Evolutionary conservation across 495 filamentous ascomycete genomes (phyloP), one percentile per base, ranked within the genome.

Genomic region (Evernia prunastri): DNA sequence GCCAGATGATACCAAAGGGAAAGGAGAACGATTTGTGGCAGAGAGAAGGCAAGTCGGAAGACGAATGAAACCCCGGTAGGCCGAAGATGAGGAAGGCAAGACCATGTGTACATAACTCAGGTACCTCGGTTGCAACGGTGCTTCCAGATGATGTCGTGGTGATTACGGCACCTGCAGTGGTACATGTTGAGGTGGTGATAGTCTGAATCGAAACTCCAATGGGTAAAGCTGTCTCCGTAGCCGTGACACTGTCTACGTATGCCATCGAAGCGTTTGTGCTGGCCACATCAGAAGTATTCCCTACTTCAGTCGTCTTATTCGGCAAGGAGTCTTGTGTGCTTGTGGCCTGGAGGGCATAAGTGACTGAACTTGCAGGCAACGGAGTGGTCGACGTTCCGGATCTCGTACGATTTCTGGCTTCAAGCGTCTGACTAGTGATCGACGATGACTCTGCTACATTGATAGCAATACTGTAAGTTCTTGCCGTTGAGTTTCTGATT

Each of bases 41-140:
- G 27, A 60, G 58, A 11, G 58, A 40, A 4, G 58, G 33, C 15
- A 15, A 20, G 36, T 35, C 18, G 25, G 58, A 45, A 45, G 25
- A 31, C 12, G n/a, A 27, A 27, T 15, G 29, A 37, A 45, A 15
- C n/a, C 37, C 36, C 17, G 36, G 36, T 17, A 60, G 25, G 10
- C 58, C 58, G 39, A 60, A 60, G 20, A 60, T 42, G 23, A 60
- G 58, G 25, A 60, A 60, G 45, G 37, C 58, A 37, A 60, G 25
- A 27, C 58, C 58, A 40, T 43, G 27, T 18, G 40, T n/a, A 31
- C 58, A 60, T 10, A 60, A 33, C 33, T 60, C 37, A 18, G 58
- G 58, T 20, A 60, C n/a, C 17, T 29, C 40, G 9, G 58, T 60
- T 17, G 58, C 11, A 25, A 60, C 58, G 1, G 58, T 60, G 31